Conservation (phyloP, 2,329 filamentous ascomycete species). For the Phialophora expanda region DNA sequence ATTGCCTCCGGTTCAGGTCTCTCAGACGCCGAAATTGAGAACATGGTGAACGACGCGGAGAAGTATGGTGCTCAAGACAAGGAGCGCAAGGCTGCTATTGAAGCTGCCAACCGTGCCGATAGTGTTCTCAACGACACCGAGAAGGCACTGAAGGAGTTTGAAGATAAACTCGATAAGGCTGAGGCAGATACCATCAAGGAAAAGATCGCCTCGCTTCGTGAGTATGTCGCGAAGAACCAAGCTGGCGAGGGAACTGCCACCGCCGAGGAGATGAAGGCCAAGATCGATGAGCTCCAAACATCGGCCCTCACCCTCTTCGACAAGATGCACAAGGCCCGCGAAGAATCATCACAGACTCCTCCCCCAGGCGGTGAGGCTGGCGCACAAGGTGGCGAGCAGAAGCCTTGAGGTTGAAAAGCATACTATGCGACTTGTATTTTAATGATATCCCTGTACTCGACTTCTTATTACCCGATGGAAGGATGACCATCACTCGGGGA, state of each 20-base stretch:
- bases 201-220: slow-evolving; percentile 85
- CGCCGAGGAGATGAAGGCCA: slow-evolving; percentile 93
- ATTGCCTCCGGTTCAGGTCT: slow-evolving; percentile 97
- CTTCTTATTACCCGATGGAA: slow-evolving; percentile 22
- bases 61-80: slow-evolving; percentile 94
- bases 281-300: slow-evolving; percentile 97
- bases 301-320: slow-evolving; percentile 96
- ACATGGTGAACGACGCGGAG: slow-evolving; percentile 98
- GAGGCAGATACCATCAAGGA: slow-evolving; percentile 92
- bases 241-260: slow-evolving; percentile 85
- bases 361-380: slow-evolving; percentile 46
- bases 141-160: slow-evolving; percentile 95
- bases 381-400: slow-evolving; percentile 41
- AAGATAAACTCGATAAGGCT: slow-evolving; percentile 94
- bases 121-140: slow-evolving; percentile 96
- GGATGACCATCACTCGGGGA: slow-evolving; percentile 12
- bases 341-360: slow-evolving; percentile 63
- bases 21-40: slow-evolving; percentile 90
- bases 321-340: slow-evolving; percentile 98
- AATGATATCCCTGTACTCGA: slow-evolving; percentile 41
- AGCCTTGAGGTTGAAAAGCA: slow-evolving; percentile 52
- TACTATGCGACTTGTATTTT: slow-evolving; percentile 37
- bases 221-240: slow-evolving; percentile 93
- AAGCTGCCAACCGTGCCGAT: slow-evolving; percentile 96
- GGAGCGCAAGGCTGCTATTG: slow-evolving; percentile 93